Evolutionary conservation across 2,329 filamentous ascomycete species (phyloP), one percentile per base, ranked within the genome.

Genomic region (Arthrobotrys musiformis): DNA sequence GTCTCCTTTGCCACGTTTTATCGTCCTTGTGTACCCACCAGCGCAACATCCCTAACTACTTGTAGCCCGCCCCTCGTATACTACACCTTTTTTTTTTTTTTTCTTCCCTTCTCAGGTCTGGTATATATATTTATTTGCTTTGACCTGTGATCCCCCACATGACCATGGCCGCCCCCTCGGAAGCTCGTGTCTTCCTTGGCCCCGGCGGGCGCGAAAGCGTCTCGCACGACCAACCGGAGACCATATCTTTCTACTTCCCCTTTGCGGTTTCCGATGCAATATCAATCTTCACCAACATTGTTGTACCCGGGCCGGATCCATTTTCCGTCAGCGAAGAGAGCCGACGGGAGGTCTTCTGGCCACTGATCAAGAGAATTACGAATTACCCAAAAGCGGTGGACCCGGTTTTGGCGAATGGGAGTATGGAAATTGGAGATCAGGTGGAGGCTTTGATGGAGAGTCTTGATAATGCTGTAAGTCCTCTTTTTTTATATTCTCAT

Each of bases 191-290:
- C 17, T 72, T 72, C 17, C 50, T 72, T 19, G 68, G 68, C 40
- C 67, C 67, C 26, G 68, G 68, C 19, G 68, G 68, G n/a, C 68
- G 58, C 37, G 48, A 48, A 30, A 37, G n/a, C n/a, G 28, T 40
- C 28, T 19, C 58, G n/a, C 68, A 64, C 30, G 56, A 62, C 4
- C 44, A 60, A 17, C 26, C 40, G 24, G 42, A 50, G n/a, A 58
- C 68, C n/a, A 11, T 56, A 28, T 72, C 33, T 17, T 56, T 72
- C 37, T 72, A 72, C 19, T 72, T 72, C 37, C 68, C 68, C 24
- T 72, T 72, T 46, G 68, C 62, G n/a, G 68, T 72, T 22, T 72
- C 68, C 13, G 68, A 72, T 63, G 68, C 68, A 1, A 72, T 72
- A 50, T 30, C 37, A 13, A 63, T 72, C 26, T 72, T 72, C 24